Evolutionary conservation across 768 basidiomycete species (phyloP).

Genomic region (Harrya chromipes): DNA sequence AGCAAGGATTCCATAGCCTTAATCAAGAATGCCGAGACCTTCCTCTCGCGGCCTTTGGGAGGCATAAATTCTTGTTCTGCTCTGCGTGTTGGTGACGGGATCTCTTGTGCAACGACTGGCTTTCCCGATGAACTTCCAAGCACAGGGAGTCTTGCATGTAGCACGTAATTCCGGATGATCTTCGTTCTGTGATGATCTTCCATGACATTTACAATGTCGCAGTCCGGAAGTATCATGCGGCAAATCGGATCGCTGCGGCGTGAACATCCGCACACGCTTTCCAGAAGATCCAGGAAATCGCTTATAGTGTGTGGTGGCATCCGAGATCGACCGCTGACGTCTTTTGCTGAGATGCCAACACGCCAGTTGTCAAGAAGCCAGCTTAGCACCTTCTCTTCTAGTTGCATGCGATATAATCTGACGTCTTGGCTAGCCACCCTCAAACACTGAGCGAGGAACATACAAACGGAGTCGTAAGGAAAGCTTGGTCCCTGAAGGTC

Average conservation of each 20-base stretch:
- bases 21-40: constrained; percentile 59
- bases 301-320: constrained; percentile 52
- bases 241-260: constrained; percentile 45
- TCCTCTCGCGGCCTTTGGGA: constrained; percentile 57
- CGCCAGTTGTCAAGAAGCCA: constrained; percentile 82
- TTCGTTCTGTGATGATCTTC: constrained; percentile 54
- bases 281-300: constrained; percentile 64
- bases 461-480: constrained; percentile 88
- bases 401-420: constrained; percentile 74
- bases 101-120: background rate
- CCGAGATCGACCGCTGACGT: constrained; percentile 34
- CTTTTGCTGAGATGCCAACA: constrained; percentile 39
- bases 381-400: constrained; percentile 81
- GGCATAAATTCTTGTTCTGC: constrained; percentile 36
- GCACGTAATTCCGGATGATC: constrained; percentile 66
- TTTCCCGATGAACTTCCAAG: constrained; percentile 23
- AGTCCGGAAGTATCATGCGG: constrained; percentile 64
- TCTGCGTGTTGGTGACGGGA: constrained; percentile 6
- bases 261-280: constrained; percentile 57
- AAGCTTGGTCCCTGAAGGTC: constrained; percentile 87
- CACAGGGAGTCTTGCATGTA: constrained; percentile 59
- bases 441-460: constrained; percentile 69
- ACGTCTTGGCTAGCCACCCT: constrained; percentile 76
- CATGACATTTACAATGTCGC: constrained; percentile 57
- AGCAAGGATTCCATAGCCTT: constrained; percentile 54